Evolutionary conservation across 108 stramenopile genomes (phyloP), one percentile per base, ranked within the genome.

Genomic region (Cyclostephanos tholiformis): DNA sequence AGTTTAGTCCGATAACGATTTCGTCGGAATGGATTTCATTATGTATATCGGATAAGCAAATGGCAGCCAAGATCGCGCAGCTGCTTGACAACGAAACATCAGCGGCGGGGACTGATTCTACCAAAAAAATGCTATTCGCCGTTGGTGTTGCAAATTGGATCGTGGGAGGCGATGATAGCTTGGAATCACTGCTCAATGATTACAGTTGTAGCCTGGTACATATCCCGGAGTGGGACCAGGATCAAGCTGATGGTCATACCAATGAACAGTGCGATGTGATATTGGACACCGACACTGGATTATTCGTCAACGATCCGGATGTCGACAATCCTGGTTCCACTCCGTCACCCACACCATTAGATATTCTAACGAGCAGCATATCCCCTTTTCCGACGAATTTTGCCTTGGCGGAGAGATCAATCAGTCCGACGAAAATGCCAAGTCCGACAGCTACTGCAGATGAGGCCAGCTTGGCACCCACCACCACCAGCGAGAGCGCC

Each of bases 181-280:
- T 74, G 38, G 36, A 38, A 2, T 51, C 17, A 16, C 36, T 74
- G 39, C 53, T 74, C 14, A 55, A 74, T 2, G 65, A 26, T 7
- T 74, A 74, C 44, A 63, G 73, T 14, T 74, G 65, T 32, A 74
- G 64, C 25, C 29, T 74, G 30, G 73, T 65, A 58, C 52, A 65
- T 65, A 50, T 65, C 11, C 73, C 73, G 4, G 27, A 48, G 27
- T 74, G 56, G 36, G 55, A 49, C 14, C 13, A 27, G 35, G 63
- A 64, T 41, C 52, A 65, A 39, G 52, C 51, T 0, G 73, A 65
- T 4, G 41, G 65, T 39, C 51, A 46, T 11, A 65, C 73, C 51
- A 65, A 74, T 57, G 65, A 65, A 25, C 6, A 22, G 6, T 74
- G 73, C 17, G 56, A 41, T 13, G 73, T 74, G 23, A 29, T 30